Percentiles rank a stretch among this genome's conserved stretches.
These are phyloP conservation scores for Flaveria robusta DNA, from an alignment of 129 eudicot species.

Conservation along the genomic window DNA sequence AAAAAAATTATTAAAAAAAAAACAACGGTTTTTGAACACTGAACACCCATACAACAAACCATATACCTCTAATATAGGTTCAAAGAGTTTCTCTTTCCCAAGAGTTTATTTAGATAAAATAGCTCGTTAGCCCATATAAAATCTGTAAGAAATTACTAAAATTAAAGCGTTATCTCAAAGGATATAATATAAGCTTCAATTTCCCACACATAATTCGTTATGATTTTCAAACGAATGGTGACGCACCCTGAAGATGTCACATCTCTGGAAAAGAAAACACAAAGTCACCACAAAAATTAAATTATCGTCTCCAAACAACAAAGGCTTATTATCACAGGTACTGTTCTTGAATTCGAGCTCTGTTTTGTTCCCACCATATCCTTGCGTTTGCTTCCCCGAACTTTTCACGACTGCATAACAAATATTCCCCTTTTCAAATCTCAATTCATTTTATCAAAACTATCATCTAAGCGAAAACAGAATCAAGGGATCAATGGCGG, in stretches of 20 bases:
- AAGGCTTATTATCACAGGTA: conserved; percentile 57
- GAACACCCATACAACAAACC: background rate
- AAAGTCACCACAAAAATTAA: conserved; percentile 34
- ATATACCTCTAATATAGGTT: background rate
- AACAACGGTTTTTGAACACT: too few species aligned
- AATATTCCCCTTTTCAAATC: background rate
- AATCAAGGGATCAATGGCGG: background rate
- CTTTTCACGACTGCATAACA: conserved; percentile 82
- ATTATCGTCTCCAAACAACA: background rate
- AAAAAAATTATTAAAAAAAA: too few species aligned
- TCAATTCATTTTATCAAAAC: background rate
- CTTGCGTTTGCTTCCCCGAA: conserved; percentile 97
- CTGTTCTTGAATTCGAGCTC: conserved; percentile 89
- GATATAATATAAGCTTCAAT: conserved; percentile 22
- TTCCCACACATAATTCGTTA: conserved; percentile 12
- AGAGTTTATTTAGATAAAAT: too few species aligned
- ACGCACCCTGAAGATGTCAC: conserved; percentile 10
- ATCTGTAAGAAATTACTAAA: background rate
- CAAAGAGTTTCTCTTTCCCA: background rate
- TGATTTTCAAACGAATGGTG: conserved; percentile 28
- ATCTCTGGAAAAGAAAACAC: conserved; percentile 29
- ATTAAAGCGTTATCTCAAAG: background rate
- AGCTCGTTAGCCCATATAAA: background rate
- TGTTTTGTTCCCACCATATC: conserved; percentile 96
- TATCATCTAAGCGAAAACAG: background rate